Evolutionary conservation across 2,329 filamentous ascomycete genomes (phyloP), one percentile per base, ranked within the genome.

Genomic region (Domatiomyces catenatus): DNA sequence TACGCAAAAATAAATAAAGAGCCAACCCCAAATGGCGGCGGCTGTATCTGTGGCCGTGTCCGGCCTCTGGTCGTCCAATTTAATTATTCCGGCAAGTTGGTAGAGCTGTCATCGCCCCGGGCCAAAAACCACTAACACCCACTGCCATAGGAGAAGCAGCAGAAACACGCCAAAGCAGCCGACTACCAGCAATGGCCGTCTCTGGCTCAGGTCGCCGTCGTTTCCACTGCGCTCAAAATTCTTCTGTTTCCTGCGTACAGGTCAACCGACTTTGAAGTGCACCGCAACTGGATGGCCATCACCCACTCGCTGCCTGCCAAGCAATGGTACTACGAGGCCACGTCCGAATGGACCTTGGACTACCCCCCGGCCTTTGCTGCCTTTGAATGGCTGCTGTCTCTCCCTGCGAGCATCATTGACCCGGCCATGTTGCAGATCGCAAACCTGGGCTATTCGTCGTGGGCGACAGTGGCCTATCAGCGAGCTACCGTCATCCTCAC

Each of bases 331-430:
- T 89, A 83, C 64, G 92, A 98, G 70, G 84, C 89, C 70, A 94
- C 89, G 1, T 98, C 92, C 52, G 87, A 96, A 86, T 98, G 92
- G 92, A 98, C 92, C 0, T 82, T 98, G 63, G 92, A 98, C 71
- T 98, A 98, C 65, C 92, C 92, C 28, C 92, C 92, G 6, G 95
- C 96, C 70, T 98, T 98, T 64, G 92, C 92, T 59, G 89, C 85
- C 65, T 95, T 96, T 69, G 92, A 98, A 74, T 96, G 87, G 87
- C 65, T 81, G 44, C 75, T 98, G 61, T 92, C 90, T 46, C 85
- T 92, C 61, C 72, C 81, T 52, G 92, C 89, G 22, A 77, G 74
- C 57, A 78, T 85, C 63, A 75, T 80, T 55, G 89, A 98, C 64
- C 80, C 85, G 20, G 77, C 75, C 52, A 92, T 98, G 84, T 73